Percentiles rank a stretch among this genome's conserved stretches.
These are phyloP conservation scores for Magnolia officinalis DNA, from an alignment of 164 flowering plant genomes.

Conservation along the genomic window DNA sequence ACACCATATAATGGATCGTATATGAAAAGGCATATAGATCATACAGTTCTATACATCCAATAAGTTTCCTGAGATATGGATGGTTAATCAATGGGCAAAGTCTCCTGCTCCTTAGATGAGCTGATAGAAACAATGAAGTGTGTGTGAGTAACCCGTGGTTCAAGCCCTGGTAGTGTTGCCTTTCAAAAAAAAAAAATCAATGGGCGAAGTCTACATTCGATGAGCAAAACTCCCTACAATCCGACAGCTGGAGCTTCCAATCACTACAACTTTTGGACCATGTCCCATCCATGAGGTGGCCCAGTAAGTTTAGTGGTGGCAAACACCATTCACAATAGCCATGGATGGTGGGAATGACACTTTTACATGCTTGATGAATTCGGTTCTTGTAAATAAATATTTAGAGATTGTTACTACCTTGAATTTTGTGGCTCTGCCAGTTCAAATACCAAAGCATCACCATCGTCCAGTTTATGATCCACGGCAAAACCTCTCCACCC, in stretches of 20 bases:
- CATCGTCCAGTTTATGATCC: conserved; percentile 60
- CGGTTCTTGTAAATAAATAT: background rate
- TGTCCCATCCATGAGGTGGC: no score
- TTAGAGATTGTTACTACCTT: conserved; percentile 32
- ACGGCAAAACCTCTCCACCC: conserved; percentile 69
- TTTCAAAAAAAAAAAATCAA: no score
- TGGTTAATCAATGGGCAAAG: background rate
- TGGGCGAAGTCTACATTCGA: background rate
- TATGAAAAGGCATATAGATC: background rate
- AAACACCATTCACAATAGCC: no score
- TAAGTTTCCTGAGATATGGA: background rate
- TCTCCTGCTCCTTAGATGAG: no score
- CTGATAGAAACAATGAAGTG: no score
- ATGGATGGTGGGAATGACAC: no score
- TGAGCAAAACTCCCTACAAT: background rate
- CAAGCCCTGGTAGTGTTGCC: no score
- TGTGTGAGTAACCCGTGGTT: no score
- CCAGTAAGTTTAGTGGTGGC: no score
- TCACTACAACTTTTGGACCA: background rate
- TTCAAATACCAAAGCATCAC: conserved; percentile 68
- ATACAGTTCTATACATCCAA: background rate
- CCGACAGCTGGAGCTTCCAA: background rate
- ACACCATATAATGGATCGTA: background rate
- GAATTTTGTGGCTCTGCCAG: conserved; percentile 43
- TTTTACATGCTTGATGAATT: no score